Evolutionary conservation across 345 rosid species (phyloP).

Genomic region (Lepidium africanum): DNA sequence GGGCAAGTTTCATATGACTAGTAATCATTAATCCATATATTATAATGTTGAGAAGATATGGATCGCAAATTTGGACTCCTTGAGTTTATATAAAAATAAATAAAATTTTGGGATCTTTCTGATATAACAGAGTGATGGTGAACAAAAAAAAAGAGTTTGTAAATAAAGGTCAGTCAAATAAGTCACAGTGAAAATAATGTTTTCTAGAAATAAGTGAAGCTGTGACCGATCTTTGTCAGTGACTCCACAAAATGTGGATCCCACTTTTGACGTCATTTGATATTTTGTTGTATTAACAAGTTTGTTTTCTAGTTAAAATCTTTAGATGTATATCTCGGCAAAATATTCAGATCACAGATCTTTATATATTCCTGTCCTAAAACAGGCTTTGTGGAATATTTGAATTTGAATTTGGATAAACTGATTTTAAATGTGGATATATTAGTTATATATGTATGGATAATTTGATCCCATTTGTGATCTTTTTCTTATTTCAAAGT

Average conservation of each 20-base stretch:
- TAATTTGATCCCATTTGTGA: too few relatives aligned
- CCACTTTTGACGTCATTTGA: neutral
- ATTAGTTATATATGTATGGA: too few relatives aligned
- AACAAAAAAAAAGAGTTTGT: neutral
- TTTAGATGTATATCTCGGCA: too few relatives aligned
- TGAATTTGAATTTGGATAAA: too few relatives aligned
- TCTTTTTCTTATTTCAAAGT: too few relatives aligned
- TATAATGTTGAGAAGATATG: neutral
- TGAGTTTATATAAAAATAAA: too few relatives aligned
- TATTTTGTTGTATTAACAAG: neutral
- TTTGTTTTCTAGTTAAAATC: neutral
- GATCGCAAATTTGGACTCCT: neutral
- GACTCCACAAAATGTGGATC: constrained; percentile 8
- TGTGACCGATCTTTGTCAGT: constrained; percentile 22
- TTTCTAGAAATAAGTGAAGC: constrained; percentile 2
- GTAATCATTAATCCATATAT: neutral
- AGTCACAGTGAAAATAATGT: constrained; percentile 9
- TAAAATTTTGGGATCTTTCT: neutral
- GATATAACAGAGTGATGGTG: constrained; percentile 1
- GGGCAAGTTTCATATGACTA: neutral
- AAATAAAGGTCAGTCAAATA: constrained; percentile 10
- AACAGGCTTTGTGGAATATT: too few relatives aligned
- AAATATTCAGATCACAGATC: too few relatives aligned
- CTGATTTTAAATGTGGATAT: too few relatives aligned
- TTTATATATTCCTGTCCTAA: too few relatives aligned